Conservation (phyloP, 345 rosid genomes). For the Hibiscus tridactylites region DNA sequence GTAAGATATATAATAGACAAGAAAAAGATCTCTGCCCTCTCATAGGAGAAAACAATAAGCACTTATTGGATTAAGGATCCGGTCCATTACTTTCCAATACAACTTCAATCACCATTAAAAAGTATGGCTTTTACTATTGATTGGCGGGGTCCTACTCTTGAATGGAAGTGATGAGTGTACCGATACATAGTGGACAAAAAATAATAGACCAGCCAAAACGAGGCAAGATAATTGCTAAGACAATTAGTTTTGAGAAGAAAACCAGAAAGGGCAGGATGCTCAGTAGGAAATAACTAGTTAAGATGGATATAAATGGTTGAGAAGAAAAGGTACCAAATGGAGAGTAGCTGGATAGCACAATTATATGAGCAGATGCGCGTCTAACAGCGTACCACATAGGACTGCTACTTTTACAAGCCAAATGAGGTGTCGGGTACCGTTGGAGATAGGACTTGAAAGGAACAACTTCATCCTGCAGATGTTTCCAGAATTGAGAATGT, state of each 20-base stretch:
- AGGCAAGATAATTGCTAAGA: neutral
- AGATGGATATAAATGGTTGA: neutral
- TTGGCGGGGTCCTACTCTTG: neutral
- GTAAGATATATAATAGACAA: neutral
- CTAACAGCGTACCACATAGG: slow-evolving; percentile 89
- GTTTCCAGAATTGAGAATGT: slow-evolving; percentile 4
- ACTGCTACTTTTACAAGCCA: slow-evolving; percentile 68
- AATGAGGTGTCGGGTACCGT: slow-evolving; percentile 80
- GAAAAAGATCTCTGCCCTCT: neutral
- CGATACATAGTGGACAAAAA: neutral
- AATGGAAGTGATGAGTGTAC: neutral
- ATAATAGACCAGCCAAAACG: neutral
- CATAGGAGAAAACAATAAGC: neutral
- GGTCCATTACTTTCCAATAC: neutral
- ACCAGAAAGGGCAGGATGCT: neutral
- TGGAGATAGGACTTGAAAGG: slow-evolving; percentile 83
- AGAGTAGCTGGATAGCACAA: slow-evolving; percentile 93
- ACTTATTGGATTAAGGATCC: neutral
- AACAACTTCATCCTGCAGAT: slow-evolving; percentile 53
- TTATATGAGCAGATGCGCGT: slow-evolving; percentile 92
- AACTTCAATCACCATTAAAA: neutral
- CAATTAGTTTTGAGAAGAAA: neutral
- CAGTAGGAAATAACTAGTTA: neutral
- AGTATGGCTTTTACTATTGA: neutral
- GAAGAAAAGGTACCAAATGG: slow-evolving; percentile 63